Conservation (phyloP, 1,139 yeast species). For the Ogataea hybrid region DNA sequence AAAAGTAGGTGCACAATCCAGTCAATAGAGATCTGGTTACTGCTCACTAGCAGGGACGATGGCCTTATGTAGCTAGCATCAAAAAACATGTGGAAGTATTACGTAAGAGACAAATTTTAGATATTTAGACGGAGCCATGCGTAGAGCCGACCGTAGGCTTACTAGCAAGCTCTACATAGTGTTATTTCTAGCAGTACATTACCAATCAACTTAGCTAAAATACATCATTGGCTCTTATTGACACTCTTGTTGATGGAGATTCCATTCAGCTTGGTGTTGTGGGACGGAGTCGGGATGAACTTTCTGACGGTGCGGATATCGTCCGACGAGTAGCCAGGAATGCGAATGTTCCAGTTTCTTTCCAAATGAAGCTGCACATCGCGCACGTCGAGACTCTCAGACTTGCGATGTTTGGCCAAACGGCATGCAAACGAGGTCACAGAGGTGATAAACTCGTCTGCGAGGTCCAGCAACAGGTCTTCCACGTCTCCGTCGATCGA, state of each 20-base stretch:
- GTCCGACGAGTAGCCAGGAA: constrained; percentile 92
- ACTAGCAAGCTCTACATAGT: too few relatives aligned
- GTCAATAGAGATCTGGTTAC: constrained; percentile 21
- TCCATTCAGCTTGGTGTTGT: constrained; percentile 69
- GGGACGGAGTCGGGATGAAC: constrained; percentile 71
- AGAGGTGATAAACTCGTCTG: constrained; percentile 91
- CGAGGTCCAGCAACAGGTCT: constrained; percentile 82
- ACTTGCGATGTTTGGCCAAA: constrained; percentile 89
- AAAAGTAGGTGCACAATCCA: constrained; percentile 19
- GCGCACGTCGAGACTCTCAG: constrained; percentile 82
- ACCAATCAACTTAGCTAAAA: background rate
- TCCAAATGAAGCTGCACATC: constrained; percentile 93
- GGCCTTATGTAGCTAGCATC: constrained; percentile 12
- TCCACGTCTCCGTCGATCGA: constrained; percentile 96
- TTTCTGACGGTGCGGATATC: constrained; percentile 83
- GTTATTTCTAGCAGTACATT: too few relatives aligned
- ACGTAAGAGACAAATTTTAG: too few relatives aligned
- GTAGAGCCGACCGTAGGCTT: too few relatives aligned
- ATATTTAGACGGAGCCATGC: too few relatives aligned
- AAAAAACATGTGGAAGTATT: too few relatives aligned
- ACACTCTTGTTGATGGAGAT: constrained; percentile 44
- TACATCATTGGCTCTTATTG: constrained; percentile 26
- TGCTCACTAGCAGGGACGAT: constrained; percentile 16
- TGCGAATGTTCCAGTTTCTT: constrained; percentile 90
- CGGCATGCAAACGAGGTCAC: constrained; percentile 94